These are phyloP conservation scores for Penicillium polonicum DNA, from an alignment of 2,329 filamentous ascomycete genomes.

Conservation along the genomic window DNA sequence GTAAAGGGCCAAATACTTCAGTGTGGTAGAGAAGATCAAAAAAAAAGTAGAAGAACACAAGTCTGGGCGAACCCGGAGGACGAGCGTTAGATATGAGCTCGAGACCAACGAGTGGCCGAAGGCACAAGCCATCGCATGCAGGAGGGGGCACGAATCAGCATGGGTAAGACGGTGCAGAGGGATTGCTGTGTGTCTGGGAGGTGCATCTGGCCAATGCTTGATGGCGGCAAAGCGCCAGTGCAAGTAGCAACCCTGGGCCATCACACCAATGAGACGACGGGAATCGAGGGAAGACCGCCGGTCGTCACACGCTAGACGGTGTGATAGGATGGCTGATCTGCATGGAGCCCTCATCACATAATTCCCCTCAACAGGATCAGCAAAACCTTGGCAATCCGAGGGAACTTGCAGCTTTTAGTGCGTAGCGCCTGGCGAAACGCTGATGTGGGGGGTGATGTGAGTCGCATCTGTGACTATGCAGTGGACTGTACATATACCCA, in stretches of 20 bases:
- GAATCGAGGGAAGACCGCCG: conserved; percentile 21
- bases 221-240: conserved; percentile 36
- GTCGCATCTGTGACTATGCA: conserved; percentile 6
- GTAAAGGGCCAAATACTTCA: conserved; percentile 17
- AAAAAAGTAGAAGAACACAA: conserved; percentile 17
- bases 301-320: conserved; percentile 38
- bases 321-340: conserved; percentile 35
- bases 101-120: conserved; percentile 12
- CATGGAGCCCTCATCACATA: conserved; percentile 16
- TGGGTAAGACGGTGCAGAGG: conserved; percentile 20
- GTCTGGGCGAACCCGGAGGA: conserved; percentile 26
- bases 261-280: conserved; percentile 31
- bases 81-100: conserved; percentile 33
- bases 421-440: conserved; percentile 14
- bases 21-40: conserved; percentile 14
- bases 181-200: conserved; percentile 28
- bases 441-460: conserved; percentile 13
- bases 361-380: conserved; percentile 8
- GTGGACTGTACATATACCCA: conserved; percentile 1
- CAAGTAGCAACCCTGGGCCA: conserved; percentile 18
- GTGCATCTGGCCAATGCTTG: conserved; percentile 39
- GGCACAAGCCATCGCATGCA: conserved; percentile 23
- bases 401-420: conserved; percentile 5
- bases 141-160: conserved; percentile 33
- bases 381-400: conserved; percentile 1